Evolutionary conservation across 371 early-diverging fungal genomes (phyloP).

Genomic region (Mortierella sp.): DNA sequence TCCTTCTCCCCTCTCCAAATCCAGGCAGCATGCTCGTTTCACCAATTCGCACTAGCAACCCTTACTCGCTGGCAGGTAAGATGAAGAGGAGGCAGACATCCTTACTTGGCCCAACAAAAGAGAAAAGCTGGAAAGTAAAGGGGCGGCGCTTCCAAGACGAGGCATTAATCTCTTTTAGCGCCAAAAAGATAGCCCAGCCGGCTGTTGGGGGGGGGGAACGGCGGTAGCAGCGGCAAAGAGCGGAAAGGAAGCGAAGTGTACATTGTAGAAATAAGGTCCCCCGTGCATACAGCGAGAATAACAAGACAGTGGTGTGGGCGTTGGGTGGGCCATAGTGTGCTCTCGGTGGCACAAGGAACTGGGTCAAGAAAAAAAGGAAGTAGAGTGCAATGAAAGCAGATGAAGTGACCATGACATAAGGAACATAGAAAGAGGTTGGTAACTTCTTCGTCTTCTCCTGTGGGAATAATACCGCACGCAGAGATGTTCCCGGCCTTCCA

Average conservation of each 20-base stretch:
- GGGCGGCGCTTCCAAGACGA: not conserved
- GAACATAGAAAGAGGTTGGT: not conserved
- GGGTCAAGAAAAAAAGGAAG: not conserved
- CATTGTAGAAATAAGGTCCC: too few species aligned
- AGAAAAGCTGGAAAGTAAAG: too few species aligned
- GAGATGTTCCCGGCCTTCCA: too few species aligned
- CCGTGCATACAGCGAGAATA: not conserved
- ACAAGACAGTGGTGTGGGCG: not conserved
- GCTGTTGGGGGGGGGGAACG: too few species aligned
- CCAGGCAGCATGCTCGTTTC: conserved; percentile 25
- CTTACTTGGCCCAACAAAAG: not conserved
- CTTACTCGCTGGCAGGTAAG: conserved; percentile 24
- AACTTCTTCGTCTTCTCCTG: not conserved
- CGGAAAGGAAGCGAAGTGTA: too few species aligned
- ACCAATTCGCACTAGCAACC: conserved; percentile 21
- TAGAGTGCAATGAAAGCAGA: too few species aligned
- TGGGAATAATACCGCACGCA: too few species aligned
- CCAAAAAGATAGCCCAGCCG: too few species aligned
- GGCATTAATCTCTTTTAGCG: not conserved
- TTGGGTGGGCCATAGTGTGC: not conserved
- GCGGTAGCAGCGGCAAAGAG: too few species aligned
- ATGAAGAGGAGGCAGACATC: not conserved
- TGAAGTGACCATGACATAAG: conserved; percentile 20
- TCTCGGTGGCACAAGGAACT: not conserved
- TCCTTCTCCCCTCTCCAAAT: too few species aligned